Evolutionary conservation across 2,329 filamentous ascomycete genomes (phyloP), one percentile per base, ranked within the genome.

Genomic region (Trichoderma cornu-damae): DNA sequence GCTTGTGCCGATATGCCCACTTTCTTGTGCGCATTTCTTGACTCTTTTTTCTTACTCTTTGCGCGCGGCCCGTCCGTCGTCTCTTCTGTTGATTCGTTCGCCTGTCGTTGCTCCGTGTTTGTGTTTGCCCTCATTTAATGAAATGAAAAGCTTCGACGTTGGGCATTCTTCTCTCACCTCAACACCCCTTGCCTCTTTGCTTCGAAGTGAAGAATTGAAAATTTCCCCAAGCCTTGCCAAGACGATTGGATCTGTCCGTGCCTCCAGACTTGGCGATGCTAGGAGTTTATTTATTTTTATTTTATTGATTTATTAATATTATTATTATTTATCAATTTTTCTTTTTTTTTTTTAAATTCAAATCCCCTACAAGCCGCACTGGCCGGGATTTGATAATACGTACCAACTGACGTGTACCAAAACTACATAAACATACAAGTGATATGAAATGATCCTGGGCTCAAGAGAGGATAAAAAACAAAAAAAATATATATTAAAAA

Each of bases 261-360:
- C 51, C 22, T 16, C 20, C 7, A n/a, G 51, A 54, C 51, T 54
- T 54, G 51, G 51, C 51, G 51, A 54, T 52, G 49, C 28, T 52
- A 52, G 49, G 44, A 37, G 35, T n/a, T n/a, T n/a, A n/a, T n/a
- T n/a, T n/a, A n/a, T n/a, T n/a, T n/a, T n/a, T n/a, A n/a, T n/a
- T n/a, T n/a, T n/a, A n/a, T n/a, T n/a, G n/a, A n/a, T n/a, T n/a
- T n/a, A n/a, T n/a, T n/a, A n/a, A n/a, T n/a, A n/a, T n/a, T n/a
- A n/a, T n/a, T n/a, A n/a, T n/a, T n/a, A n/a, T n/a, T n/a, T n/a
- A n/a, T n/a, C n/a, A n/a, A n/a, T n/a, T n/a, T n/a, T n/a, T n/a
- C n/a, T n/a, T n/a, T n/a, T n/a, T n/a, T n/a, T n/a, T n/a, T n/a
- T n/a, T n/a, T n/a, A n/a, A n/a, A n/a, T n/a, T n/a, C n/a, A n/a